Conservation (phyloP, 2,329 filamentous ascomycete species). For the Fusarium subtropicale region DNA sequence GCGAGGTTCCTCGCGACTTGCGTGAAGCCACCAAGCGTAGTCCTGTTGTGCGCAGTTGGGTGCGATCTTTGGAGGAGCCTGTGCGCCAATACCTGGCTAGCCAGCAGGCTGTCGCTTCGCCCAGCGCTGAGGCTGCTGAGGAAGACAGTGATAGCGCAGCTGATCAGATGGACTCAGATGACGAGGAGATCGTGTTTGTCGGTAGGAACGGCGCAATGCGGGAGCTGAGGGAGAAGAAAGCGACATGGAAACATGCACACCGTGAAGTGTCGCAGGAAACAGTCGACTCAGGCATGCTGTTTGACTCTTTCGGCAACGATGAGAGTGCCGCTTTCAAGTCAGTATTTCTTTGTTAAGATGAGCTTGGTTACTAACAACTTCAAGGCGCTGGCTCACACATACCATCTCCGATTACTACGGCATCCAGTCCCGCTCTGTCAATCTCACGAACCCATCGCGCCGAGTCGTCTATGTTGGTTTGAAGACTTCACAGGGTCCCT, state of each 20-base stretch:
- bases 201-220: constrained; percentile 74
- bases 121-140: constrained; percentile 7
- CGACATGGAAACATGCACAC: constrained; percentile 61
- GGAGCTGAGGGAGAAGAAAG: constrained; percentile 51
- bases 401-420: constrained; percentile 94
- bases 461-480: constrained; percentile 87
- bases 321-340: constrained; percentile 85
- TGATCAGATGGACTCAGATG: constrained; percentile 62
- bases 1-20: constrained; percentile 81
- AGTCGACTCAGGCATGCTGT: constrained; percentile 74
- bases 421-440: constrained; percentile 83
- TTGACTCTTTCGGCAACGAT: constrained; percentile 82
- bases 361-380: constrained; percentile 17
- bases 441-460: constrained; percentile 74
- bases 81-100: constrained; percentile 80
- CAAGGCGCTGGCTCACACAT: constrained; percentile 90
- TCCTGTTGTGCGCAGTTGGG: constrained; percentile 80
- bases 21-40: constrained; percentile 83
- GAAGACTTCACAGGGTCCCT: constrained; percentile 58
- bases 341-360: constrained; percentile 50
- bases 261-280: constrained; percentile 69
- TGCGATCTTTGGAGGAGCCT: constrained; percentile 87
- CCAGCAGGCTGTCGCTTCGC: constrained; percentile 41
- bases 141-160: constrained; percentile 48
- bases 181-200: constrained; percentile 94